Evolutionary conservation across 805 yeast species (phyloP), one percentile per base, ranked within the genome.

Genomic region (Saturnispora quitensis): DNA sequence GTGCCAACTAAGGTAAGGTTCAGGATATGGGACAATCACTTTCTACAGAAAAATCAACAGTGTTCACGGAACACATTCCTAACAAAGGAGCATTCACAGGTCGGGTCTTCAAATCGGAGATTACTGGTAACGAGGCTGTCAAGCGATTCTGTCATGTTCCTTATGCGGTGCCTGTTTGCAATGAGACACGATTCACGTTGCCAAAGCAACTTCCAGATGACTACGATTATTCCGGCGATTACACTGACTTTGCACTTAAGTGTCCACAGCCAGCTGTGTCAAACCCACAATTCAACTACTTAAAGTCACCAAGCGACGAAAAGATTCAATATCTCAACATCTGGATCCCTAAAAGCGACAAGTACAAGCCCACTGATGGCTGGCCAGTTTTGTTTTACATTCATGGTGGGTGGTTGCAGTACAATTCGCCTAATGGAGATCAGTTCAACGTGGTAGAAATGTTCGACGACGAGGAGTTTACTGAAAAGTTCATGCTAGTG

Each of bases 391-490:
- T 65, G 49, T 54, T 68, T 40, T 71, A 68, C 58, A 58, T 72
- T 38, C 76, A 72, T 58, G 77, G 77, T 27, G 77, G 77, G 6
- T 72, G 69, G 63, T 57, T 73, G 27, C 75, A 70, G 55, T 64
- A 63, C 43, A 71, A 65, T 8, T 52, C 59, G 5, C 70, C 70
- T 9, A 58, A 60, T 47, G 52, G 51, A 6, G 59, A 56, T 40
- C 57, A 57, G 27, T 56, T 62, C 44, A 63, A 62, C 48, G 53
- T 61, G 25, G 45, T 51, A 38, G 61, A 59, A 40, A 48, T 58
- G 31, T 62, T 66, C 47, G 62, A 60, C 40, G 65, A 62, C 43
- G 62, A 56, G 5, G 64, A 62, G 43, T 61, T 65, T 44, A 52
- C 53, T 2, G 53, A 64, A 15, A 72, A 72, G 53, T 68, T 64